Percentiles rank a stretch among this genome's conserved stretches.
Conservation (phyloP, 768 basidiomycete species). For the Mycena vulgaris region DNA sequence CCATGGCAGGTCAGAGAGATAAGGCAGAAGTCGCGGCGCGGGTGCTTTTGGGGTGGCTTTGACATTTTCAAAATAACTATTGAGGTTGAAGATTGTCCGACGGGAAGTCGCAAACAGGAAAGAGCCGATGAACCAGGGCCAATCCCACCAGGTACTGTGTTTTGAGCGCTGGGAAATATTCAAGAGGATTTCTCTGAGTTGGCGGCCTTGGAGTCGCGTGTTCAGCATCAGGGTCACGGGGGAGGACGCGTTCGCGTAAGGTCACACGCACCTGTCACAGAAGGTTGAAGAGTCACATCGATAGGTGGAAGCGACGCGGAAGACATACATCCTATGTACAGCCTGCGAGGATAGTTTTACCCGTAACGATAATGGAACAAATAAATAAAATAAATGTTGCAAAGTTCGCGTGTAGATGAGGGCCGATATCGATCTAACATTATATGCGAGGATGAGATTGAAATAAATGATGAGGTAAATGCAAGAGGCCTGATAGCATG, state of each 20-base stretch:
- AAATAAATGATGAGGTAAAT: constrained; percentile 24
- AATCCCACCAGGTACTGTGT: no score
- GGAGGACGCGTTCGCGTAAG: background rate
- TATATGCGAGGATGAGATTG: constrained; percentile 22
- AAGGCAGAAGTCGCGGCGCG: constrained; percentile 11
- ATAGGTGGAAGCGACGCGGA: background rate
- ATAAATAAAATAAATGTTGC: constrained; percentile 8
- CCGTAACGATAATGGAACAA: constrained; percentile 18
- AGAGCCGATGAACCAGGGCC: no score
- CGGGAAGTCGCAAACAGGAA: background rate
- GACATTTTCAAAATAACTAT: background rate
- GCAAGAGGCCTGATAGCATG: constrained; percentile 33
- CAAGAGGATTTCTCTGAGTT: no score
- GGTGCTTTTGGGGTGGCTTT: background rate
- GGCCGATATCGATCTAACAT: constrained; percentile 18
- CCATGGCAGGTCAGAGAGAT: no score
- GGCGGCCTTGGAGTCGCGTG: no score
- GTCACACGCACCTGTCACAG: background rate
- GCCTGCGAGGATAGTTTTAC: background rate
- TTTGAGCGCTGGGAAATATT: no score
- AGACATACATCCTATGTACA: constrained; percentile 23
- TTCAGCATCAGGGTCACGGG: background rate
- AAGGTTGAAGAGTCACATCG: background rate
- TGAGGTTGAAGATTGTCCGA: background rate
- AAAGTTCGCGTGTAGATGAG: constrained; percentile 7